A percentile compares a stretch with the other conserved stretches of the same genome.
Conservation (phyloP, 352 stramenopile genomes). For the Elongisporangium anandrum region DNA sequence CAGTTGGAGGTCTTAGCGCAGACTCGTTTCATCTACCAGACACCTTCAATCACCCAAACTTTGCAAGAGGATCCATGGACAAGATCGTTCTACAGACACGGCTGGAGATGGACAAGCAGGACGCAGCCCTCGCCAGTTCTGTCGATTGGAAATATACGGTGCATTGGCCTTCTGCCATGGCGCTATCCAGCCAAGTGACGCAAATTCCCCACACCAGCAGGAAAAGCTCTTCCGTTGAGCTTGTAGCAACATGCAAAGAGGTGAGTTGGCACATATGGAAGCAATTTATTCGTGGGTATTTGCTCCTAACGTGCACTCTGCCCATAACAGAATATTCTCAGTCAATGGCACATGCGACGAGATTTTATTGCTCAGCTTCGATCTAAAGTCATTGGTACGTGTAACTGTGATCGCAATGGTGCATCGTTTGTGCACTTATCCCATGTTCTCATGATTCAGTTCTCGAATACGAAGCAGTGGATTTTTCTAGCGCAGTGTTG, state of each 20-base stretch:
- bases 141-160: conserved; percentile 5
- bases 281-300: neutral
- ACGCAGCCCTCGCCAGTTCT: no score
- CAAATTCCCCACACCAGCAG: conserved; percentile 19
- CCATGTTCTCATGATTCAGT: conserved; percentile 13
- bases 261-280: conserved; percentile 7
- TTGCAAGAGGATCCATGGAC: neutral
- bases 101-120: no score
- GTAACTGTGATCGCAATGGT: neutral
- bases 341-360: conserved; percentile 33
- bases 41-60: conserved; percentile 22
- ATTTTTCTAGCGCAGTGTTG: conserved; percentile 46
- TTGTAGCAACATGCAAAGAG: conserved; percentile 28
- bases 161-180: conserved; percentile 25
- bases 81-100: no score
- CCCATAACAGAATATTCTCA: conserved; percentile 35
- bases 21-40: conserved; percentile 18
- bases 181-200: conserved; percentile 37
- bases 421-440: neutral
- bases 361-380: conserved; percentile 33
- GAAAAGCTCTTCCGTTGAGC: conserved; percentile 26
- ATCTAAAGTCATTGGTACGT: conserved; percentile 25
- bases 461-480: conserved; percentile 42
- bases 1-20: conserved; percentile 8
- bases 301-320: neutral